Evolutionary conservation across 2,329 filamentous ascomycete genomes (phyloP), one percentile per base, ranked within the genome.

Genomic region (Pseudovirgaria hyperparasitica): DNA sequence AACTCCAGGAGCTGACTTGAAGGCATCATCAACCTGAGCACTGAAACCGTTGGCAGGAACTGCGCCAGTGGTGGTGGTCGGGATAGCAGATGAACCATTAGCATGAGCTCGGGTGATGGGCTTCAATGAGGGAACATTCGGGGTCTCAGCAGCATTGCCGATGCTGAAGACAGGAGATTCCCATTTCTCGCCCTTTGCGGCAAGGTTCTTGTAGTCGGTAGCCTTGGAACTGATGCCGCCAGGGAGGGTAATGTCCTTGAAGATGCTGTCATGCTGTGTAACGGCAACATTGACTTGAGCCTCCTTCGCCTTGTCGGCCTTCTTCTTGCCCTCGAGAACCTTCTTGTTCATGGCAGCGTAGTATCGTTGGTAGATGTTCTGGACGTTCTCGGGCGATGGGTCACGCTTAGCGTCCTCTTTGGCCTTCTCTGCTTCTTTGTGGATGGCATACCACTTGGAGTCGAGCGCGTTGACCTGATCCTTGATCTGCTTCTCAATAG

Each of bases 161-260:
- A 96, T 78, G 33, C 73, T 77, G 63, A 98, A 98, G 45, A 98
- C 74, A 7, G 87, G 84, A 34, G 81, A 92, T 65, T 93, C 79
- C 90, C 90, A 98, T 54, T 75, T 77, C 30, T 93, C 81, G 27
- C 90, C 90, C 71, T 90, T 84, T 40, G 64, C 65, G 6, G 87
- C 82, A 31, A 93, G 67, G 13, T 94, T 74, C 60, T 75, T 82
- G 68, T 92, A 96, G 56, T 93, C 84, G 14, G 82, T 92, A 7
- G 87, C 86, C 71, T 93, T 94, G 61, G 73, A 76, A 41, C 81
- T 90, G 52, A 94, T 87, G 29, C 85, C 86, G 17, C 81, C 81
- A 15, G 86, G 85, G 5, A 98, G 67, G 31, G 76, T 68, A 48
- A 98, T 76, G 49, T 87, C 65, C 46, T 82, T 79, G 76, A 98